Base-by-base conservation (phyloP, 2,329 filamentous ascomycete species). In the Pseudocercospora musae region DNA sequence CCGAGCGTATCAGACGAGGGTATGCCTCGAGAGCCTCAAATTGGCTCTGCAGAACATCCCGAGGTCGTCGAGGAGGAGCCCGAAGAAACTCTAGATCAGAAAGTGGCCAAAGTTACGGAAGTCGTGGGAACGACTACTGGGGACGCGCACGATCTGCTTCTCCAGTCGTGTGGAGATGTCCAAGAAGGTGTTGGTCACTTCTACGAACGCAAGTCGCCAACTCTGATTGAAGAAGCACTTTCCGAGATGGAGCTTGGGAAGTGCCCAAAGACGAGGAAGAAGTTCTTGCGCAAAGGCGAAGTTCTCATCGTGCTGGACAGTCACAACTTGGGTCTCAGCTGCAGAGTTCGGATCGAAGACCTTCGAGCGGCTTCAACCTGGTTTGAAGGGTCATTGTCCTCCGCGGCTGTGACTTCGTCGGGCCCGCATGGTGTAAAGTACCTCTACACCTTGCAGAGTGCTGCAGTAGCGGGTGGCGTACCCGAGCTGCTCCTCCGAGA, bases 331-430 rank as follows among this genome's bases (percentile, higher is more conserved):
- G 44, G 55, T 4, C 9, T 62, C 13, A 54, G 56, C n/a, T 59
- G 60, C 53, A 53, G 58, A 21, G 1, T 57, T 6, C 53, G 44
- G 6, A n/a, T 29, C 4, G 60, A 59, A 25, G 56, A 62, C 15
- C 20, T 59, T 20, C 37, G 42, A 3, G 25, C 21, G 46, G 33
- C 54, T 13, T 57, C 59, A 9, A 18, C 20, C 0, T 52, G 48
- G 48, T 52, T 52, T 8, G 10, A 1, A 18, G 21, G 15, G 15
- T 27, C 48, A 15, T 18, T 52, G 8, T 25, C 21, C 7, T n/a
- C 48, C 4, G 48, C 21, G 25, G 0, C 25, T 52, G 7, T 1
- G 1, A 23, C 18, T 48, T 13, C 13, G 9, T 4, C 2, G 4
- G 48, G 48, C n/a, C 15, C 25, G 1, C 25, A 52, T 52, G 46